phyloP scores from a whole-genome alignment of 176 grass and related monocot species.

The Rhipidocladum racemiflorum region DNA sequence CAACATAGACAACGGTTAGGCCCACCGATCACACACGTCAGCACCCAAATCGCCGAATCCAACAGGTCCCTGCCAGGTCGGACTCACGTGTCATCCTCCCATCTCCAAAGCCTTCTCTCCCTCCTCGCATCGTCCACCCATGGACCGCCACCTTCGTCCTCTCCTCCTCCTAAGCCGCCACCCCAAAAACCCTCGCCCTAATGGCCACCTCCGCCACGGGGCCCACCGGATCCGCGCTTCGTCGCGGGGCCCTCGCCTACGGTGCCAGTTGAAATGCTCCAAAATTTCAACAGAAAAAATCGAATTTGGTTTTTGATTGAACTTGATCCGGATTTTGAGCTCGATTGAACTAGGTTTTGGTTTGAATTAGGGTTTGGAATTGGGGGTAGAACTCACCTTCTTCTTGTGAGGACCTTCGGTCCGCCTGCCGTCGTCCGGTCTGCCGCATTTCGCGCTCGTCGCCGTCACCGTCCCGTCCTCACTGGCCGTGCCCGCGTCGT shows the following conservation, averaged over 20 bases:
- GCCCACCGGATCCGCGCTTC: constrained; percentile 16
- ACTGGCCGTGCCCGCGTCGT: too few species aligned
- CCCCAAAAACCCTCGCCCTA: not conserved
- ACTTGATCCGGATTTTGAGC: too few species aligned
- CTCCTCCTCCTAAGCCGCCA: not conserved
- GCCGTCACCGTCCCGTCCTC: too few species aligned
- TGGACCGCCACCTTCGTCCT: not conserved
- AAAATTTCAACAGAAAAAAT: too few species aligned
- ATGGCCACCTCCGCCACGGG: constrained; percentile 18
- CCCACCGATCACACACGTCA: not conserved
- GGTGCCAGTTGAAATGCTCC: too few species aligned
- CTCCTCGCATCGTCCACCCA: constrained; percentile 39
- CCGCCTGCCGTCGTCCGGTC: too few species aligned
- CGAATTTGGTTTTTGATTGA: too few species aligned
- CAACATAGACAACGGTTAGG: not conserved
- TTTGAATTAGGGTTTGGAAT: too few species aligned
- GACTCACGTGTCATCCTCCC: constrained; percentile 11
- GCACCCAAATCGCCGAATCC: not conserved
- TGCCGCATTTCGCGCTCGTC: too few species aligned
- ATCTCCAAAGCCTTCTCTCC: not conserved
- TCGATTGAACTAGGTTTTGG: too few species aligned
- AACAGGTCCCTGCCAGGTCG: not conserved
- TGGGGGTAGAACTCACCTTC: too few species aligned
- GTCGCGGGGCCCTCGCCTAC: not conserved
- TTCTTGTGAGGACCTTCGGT: too few species aligned